Evolutionary conservation across 2,329 filamentous ascomycete species (phyloP).

Genomic region (Rhinocladiella similis): DNA sequence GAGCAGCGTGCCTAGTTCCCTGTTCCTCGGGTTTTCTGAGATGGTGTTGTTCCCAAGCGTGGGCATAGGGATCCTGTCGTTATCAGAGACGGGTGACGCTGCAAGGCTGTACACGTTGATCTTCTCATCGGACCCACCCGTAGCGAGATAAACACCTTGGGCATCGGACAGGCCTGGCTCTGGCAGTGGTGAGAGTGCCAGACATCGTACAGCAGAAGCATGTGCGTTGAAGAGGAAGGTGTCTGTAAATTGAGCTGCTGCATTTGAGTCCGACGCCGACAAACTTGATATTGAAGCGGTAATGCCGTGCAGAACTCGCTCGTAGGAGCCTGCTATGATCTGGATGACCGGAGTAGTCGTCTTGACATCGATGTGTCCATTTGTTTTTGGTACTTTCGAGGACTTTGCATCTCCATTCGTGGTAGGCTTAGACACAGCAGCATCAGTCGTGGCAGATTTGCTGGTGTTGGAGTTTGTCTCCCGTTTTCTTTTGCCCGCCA

Average conservation of each 20-base stretch:
- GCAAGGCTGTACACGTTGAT: constrained; percentile 94
- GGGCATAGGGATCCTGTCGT: constrained; percentile 60
- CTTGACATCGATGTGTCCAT: constrained; percentile 32
- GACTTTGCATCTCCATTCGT: constrained; percentile 19
- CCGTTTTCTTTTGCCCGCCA: constrained; percentile 48
- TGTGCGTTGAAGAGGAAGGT: constrained; percentile 96
- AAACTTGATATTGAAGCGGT: constrained; percentile 65
- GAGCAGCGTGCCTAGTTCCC: constrained; percentile 80
- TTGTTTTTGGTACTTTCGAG: constrained; percentile 31
- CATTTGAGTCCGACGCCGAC: constrained; percentile 25
- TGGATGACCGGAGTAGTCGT: constrained; percentile 64
- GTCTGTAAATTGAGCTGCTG: constrained; percentile 71
- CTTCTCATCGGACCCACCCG: constrained; percentile 87
- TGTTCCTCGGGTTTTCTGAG: constrained; percentile 81
- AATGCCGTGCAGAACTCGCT: constrained; percentile 86
- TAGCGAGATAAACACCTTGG: constrained; percentile 87
- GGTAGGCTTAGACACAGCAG: constrained; percentile 8
- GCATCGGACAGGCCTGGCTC: constrained; percentile 49
- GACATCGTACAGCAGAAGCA: constrained; percentile 81
- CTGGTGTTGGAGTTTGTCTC: constrained; percentile 26
- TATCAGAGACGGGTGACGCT: constrained; percentile 61
- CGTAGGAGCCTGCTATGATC: constrained; percentile 90
- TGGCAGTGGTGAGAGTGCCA: constrained; percentile 79
- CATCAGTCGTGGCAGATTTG: constrained; percentile 10
- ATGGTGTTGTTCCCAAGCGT: constrained; percentile 71